A percentile compares a stretch with the other conserved stretches of the same genome.
phyloP scores from a whole-genome alignment of 2,329 filamentous ascomycete species.

The Gaeumannomyces sp. region DNA sequence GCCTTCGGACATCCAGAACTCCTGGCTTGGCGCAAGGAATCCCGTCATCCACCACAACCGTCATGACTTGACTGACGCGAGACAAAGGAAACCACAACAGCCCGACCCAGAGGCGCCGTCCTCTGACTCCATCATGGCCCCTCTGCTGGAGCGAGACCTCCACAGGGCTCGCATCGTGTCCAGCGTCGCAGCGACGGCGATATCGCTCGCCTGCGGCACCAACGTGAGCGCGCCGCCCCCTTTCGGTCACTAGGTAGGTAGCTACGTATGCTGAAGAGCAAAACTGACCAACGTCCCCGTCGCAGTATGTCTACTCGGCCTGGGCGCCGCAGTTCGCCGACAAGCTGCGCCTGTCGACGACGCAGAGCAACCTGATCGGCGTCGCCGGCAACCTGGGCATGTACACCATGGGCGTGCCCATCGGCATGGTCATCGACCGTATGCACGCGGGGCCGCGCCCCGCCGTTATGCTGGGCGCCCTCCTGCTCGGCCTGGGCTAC shows the following conservation, averaged over 20 bases:
- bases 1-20: too few species aligned
- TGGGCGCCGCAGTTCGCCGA: constrained; percentile 96
- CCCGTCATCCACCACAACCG: too few species aligned
- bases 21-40: too few species aligned
- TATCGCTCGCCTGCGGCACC: constrained; percentile 85
- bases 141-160: constrained; percentile 23
- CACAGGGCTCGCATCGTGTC: constrained; percentile 66
- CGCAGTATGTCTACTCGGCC: constrained; percentile 87
- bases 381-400: constrained; percentile 85
- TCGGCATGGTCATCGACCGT: constrained; percentile 77
- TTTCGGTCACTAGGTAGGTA: too few species aligned
- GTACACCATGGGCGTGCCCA: constrained; percentile 84
- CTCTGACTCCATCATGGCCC: not conserved
- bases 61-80: constrained; percentile 3
- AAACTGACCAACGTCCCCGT: not conserved
- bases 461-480: constrained; percentile 67
- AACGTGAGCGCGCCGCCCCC: constrained; percentile 54
- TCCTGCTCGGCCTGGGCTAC: constrained; percentile 73
- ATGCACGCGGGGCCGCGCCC: constrained; percentile 65
- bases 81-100: too few species aligned
- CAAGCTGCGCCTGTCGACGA: constrained; percentile 79
- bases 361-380: constrained; percentile 85
- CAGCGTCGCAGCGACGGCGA: constrained; percentile 75
- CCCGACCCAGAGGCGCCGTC: not conserved
- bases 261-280: too few species aligned